Conservation (phyloP, 2,329 filamentous ascomycete genomes). For the Macrophomina phaseolina region DNA sequence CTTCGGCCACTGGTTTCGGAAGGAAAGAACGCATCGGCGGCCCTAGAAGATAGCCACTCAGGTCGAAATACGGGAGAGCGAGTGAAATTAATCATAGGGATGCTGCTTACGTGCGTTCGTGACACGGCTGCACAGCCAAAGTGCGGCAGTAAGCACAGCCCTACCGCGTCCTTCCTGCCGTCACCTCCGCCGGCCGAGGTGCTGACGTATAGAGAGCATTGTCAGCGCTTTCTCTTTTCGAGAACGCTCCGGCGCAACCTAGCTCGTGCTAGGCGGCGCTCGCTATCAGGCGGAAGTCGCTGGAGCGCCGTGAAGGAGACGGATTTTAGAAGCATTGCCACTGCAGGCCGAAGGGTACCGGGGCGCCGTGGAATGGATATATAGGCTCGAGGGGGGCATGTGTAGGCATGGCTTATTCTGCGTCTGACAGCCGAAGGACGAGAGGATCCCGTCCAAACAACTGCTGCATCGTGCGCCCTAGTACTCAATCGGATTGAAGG, state of each 20-base stretch:
- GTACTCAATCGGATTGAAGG: constrained; percentile 10
- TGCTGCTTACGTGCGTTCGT: constrained; percentile 7
- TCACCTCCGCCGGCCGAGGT: constrained; percentile 15
- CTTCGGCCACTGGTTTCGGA: background rate
- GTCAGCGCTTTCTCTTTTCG: constrained; percentile 5
- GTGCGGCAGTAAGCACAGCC: background rate
- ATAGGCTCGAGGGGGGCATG: background rate
- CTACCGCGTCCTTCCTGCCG: constrained; percentile 2
- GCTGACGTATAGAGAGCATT: background rate
- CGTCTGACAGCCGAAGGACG: background rate
- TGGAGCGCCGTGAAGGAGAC: background rate
- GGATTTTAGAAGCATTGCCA: constrained; percentile 11
- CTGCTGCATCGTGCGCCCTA: constrained; percentile 4
- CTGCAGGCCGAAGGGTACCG: background rate
- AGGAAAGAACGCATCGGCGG: background rate
- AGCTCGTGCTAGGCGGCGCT: background rate
- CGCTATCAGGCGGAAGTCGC: background rate
- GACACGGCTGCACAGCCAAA: background rate
- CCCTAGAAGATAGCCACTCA: no score
- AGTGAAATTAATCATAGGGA: constrained; percentile 1
- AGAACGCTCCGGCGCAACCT: background rate
- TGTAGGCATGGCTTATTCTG: background rate
- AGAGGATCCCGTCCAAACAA: background rate
- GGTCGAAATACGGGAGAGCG: background rate
- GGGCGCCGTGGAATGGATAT: background rate